Base-by-base conservation (phyloP, 1,284 basidiomycete species). In the Pseudozyma sp. region DNA sequence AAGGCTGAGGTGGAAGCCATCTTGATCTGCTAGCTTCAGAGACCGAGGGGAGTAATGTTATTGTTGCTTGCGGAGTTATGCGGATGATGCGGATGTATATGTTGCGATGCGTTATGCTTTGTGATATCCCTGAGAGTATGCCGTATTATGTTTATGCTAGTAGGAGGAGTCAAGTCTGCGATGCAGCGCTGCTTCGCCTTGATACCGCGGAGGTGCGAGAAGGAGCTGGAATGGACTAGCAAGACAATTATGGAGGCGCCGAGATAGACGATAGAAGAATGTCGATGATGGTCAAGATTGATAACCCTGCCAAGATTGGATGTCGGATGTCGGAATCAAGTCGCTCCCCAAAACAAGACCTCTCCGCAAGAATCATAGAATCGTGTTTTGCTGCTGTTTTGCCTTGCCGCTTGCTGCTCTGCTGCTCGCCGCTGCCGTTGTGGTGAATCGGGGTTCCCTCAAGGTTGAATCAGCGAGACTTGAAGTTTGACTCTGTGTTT, bases 1-100 rank as follows among this genome's bases (percentile, higher is more conserved):
- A 70, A 60, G 2, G 72, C 61, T 11, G 67, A 67, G 21, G 72
- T 66, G 21, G 67, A 70, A 35, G 72, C 67, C 72, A 75, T 75
- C 19, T 14, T 61, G n/a, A 16, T 10, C 8, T 40, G 38, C 13
- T n/a, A 19, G 18, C 44, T 45, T 44, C 16, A n/a, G 43, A 44
- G 47, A 48, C 21, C 19, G 47, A 25, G 31, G 5, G 40, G 39
- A 40, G 39, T 31, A 3, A 31, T 31, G 3, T 6, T 31, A 6
- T 31, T 31, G 25, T 3, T 31, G 25, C 25, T 31, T 31, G 25
- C 3, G 25, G 25, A 31, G 25, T 3, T 31, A n/a, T 31, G 49
- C 7, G 19, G 4, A n/a, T n/a, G 50, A 43, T 44, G 59, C 45
- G 25, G 39, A 21, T 53, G 10, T 39, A 12, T 11, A 11, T n/a